Percentiles rank a stretch among this genome's conserved stretches.
Conservation (phyloP, 805 yeast species). For the Schwanniomyces pseudopolymorphus region DNA sequence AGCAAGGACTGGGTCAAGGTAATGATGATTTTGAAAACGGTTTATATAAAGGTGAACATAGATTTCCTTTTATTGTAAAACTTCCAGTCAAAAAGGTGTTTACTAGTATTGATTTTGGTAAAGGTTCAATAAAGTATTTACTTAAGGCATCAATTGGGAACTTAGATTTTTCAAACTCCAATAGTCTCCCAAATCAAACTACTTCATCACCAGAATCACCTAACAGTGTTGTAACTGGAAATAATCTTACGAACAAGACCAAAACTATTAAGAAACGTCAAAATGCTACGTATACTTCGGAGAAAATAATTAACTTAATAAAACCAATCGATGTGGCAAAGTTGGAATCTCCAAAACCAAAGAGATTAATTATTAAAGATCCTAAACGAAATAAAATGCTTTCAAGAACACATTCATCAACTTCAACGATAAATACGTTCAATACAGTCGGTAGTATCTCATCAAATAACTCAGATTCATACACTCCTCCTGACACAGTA, state of each 20-base stretch:
- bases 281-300: constrained; percentile 44
- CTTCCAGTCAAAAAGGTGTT: constrained; percentile 72
- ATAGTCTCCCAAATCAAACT: constrained; percentile 12
- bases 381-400: constrained; percentile 31
- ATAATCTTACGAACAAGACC: constrained; percentile 18
- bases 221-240: constrained; percentile 8
- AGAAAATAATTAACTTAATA: constrained; percentile 56
- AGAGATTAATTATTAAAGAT: constrained; percentile 60
- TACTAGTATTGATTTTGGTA: constrained; percentile 78
- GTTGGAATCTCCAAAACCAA: constrained; percentile 66
- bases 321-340: constrained; percentile 74
- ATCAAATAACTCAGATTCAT: constrained; percentile 29
- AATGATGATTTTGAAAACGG: constrained; percentile 41
- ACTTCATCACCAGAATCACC: constrained; percentile 8
- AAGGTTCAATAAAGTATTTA: constrained; percentile 74
- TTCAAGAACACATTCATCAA: constrained; percentile 35
- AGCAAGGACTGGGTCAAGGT: constrained; percentile 10
- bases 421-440: constrained; percentile 30
- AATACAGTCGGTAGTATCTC: constrained; percentile 31
- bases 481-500: constrained; percentile 5
- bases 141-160: constrained; percentile 51
- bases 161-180: constrained; percentile 10
- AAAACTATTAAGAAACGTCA: constrained; percentile 24
- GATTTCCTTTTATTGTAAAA: constrained; percentile 81
- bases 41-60: constrained; percentile 78